A percentile compares a stretch with the other conserved stretches of the same genome.
These are phyloP conservation scores for Cystofilobasidium bisporidii DNA, from an alignment of 768 basidiomycete genomes.

Conservation along the genomic window DNA sequence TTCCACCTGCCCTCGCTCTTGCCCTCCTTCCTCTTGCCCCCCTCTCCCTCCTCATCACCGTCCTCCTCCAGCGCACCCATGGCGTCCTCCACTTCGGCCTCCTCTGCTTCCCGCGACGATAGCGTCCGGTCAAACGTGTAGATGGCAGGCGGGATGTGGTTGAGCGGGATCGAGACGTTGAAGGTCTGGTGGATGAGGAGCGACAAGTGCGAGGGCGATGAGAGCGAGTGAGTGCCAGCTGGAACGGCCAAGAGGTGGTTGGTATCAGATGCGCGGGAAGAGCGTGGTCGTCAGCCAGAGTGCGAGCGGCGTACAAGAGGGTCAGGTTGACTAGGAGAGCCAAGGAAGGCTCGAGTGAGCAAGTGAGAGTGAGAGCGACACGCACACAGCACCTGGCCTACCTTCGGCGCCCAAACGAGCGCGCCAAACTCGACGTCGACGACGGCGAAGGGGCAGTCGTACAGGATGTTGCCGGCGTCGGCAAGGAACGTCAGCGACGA, in stretches of 20 bases:
- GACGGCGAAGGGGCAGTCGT: conserved; percentile 76
- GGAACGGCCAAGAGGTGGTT: neutral
- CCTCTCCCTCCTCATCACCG: conserved; percentile 28
- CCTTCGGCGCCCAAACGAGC: conserved; percentile 74
- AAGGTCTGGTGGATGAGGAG: conserved; percentile 83
- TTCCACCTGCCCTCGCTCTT: conserved; percentile 64
- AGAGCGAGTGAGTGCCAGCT: conserved; percentile 82
- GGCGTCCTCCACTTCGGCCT: conserved; percentile 33
- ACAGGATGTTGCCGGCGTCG: conserved; percentile 57
- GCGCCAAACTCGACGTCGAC: conserved; percentile 69
- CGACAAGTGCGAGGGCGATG: conserved; percentile 84
- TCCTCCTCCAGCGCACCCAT: conserved; percentile 32
- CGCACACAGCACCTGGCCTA: conserved; percentile 71
- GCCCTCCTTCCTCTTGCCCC: conserved; percentile 31
- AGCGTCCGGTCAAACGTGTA: conserved; percentile 65
- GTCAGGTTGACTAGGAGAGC: no score
- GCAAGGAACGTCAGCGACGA: conserved; percentile 62
- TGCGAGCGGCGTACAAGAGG: no score
- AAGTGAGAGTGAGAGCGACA: conserved; percentile 7
- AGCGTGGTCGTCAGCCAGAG: no score
- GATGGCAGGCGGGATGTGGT: conserved; percentile 69
- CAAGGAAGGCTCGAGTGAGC: no score
- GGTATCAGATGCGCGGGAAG: neutral
- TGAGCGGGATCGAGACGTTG: conserved; percentile 86
- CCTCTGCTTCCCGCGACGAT: conserved; percentile 45